A percentile compares a stretch with the other conserved stretches of the same genome.
phyloP scores from a whole-genome alignment of 164 flowering plant species.

The grape (Vitis vinifera) region DNA sequence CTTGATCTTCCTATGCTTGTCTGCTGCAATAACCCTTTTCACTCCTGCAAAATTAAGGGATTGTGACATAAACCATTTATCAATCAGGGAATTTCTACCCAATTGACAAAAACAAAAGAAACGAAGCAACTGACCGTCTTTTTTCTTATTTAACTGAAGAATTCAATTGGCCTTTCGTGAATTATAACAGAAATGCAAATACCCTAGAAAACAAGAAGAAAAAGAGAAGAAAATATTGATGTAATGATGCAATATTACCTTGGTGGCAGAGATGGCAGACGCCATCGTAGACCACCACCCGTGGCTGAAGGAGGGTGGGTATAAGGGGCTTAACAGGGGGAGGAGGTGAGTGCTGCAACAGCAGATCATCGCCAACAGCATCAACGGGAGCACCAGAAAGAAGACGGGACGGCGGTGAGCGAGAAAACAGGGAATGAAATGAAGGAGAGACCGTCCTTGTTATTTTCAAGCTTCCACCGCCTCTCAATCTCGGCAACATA shows the following conservation, averaged over 20 bases:
- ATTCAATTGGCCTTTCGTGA: not conserved
- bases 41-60: constrained; percentile 50
- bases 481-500: not conserved
- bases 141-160: no score
- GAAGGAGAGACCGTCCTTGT: not conserved
- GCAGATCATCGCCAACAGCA: constrained; percentile 19
- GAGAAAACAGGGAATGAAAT: constrained; percentile 1
- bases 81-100: no score
- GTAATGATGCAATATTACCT: constrained; percentile 29
- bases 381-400: constrained; percentile 13
- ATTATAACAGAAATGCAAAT: not conserved
- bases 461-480: not conserved
- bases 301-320: constrained; percentile 69
- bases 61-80: no score
- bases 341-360: constrained; percentile 14
- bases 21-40: constrained; percentile 79
- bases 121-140: no score
- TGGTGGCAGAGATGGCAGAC: constrained; percentile 90
- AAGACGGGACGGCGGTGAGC: constrained; percentile 10
- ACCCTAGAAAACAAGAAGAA: not conserved
- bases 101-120: not conserved
- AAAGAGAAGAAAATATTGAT: not conserved
- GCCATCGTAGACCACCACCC: constrained; percentile 86
- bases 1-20: constrained; percentile 74
- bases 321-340: constrained; percentile 14